These are phyloP conservation scores for Termitomyces eurrhizus DNA, from an alignment of 768 basidiomycete genomes.

Conservation along the genomic window DNA sequence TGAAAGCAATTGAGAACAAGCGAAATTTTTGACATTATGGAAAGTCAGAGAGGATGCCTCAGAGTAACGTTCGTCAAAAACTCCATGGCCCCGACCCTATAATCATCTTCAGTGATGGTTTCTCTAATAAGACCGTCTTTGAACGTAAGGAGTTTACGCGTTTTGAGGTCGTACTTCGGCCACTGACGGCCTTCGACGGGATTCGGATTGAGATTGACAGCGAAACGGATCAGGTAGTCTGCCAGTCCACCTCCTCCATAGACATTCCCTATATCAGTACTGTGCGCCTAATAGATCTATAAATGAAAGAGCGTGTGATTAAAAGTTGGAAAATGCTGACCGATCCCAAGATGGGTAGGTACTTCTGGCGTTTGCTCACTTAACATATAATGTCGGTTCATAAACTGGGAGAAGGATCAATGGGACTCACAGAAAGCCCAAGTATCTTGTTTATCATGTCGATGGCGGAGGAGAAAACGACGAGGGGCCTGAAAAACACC, in stretches of 20 bases:
- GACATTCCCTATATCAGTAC: slow-evolving; percentile 37
- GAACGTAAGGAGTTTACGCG: slow-evolving; percentile 39
- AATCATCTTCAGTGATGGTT: slow-evolving; percentile 38
- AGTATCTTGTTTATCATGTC: slow-evolving; percentile 34
- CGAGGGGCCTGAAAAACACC: slow-evolving; percentile 46
- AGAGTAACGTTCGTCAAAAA: slow-evolving; percentile 32
- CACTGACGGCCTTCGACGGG: slow-evolving; percentile 30
- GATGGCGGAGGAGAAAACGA: slow-evolving; percentile 38
- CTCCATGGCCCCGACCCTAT: slow-evolving; percentile 34
- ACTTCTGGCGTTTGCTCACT: slow-evolving; percentile 7
- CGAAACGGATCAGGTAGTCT: slow-evolving; percentile 46
- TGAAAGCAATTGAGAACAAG: not conserved
- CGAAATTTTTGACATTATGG: not conserved
- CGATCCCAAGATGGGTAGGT: slow-evolving; percentile 31
- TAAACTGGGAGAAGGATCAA: not conserved
- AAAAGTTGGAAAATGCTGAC: slow-evolving; percentile 22
- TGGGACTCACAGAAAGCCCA: slow-evolving; percentile 39
- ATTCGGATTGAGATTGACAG: slow-evolving; percentile 42
- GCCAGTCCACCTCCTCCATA: slow-evolving; percentile 40
- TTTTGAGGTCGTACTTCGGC: slow-evolving; percentile 38
- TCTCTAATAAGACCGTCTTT: slow-evolving; percentile 29
- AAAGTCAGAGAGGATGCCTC: slow-evolving; percentile 25
- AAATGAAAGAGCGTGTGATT: slow-evolving; percentile 7
- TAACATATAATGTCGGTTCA: not conserved
- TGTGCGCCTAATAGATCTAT: slow-evolving; percentile 31